Base-by-base conservation (phyloP, 352 stramenopile genomes). In the Blastocystis sp. region DNA sequence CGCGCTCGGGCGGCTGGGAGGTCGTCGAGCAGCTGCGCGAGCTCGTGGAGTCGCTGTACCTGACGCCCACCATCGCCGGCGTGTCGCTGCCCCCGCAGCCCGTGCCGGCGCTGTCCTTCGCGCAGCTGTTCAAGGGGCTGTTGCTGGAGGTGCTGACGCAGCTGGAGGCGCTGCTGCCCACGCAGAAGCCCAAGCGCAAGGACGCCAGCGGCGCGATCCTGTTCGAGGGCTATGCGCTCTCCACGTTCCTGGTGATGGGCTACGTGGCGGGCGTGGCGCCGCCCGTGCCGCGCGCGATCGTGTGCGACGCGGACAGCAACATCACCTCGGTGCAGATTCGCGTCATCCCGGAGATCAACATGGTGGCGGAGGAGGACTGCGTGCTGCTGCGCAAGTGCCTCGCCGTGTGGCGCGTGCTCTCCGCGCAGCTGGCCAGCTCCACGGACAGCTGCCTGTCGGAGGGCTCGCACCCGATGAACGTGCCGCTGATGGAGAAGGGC, bases 111-210 rank as follows among this genome's bases (percentile, higher is more conserved):
- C 28, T 70, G 17, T 84, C 74, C 38, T 76, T 60, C 48, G 11
- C 60, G 21, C 52, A 84, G 5, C 38, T 64, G 74, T 84, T 70
- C 53, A 64, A 62, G 66, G 48, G 52, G 19, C 9, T 84, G 23
- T 21, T 84, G 1, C 48, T 69, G 19, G 17, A 28, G 19, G 11
- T 84, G 14, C 52, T 84, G 19, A 28, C 14, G 41, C 45, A 84
- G 52, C 23, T 84, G 4, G 52, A 67, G 14, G 45, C 53, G 14
- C 40, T 61, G 34, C 43, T 84, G 17, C 9, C 19, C 38, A 45
- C 74, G 38, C 74, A 84, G 74, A 84, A 84, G 52, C 56, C 78
- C 3, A 88, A 88, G 34, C 78, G 61, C 7, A 79, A 76, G 52
- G 67, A 79, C 48, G 43, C 78, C 2, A 62, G 14, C 2, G 61